Conservation (phyloP, 257 asterid genomes). For the Solanum paucissectum region DNA sequence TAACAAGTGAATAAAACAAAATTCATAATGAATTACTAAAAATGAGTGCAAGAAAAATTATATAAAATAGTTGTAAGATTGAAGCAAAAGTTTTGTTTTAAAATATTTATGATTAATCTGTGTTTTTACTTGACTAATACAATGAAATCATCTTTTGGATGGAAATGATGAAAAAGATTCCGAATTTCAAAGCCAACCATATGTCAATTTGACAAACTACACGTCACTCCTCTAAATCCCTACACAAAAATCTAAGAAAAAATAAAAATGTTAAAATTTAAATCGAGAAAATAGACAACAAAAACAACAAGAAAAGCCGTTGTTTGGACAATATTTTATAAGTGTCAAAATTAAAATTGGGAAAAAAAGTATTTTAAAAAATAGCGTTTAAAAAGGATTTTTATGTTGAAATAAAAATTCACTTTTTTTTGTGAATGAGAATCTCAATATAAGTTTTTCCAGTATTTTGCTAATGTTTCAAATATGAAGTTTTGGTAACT, state of each 20-base stretch:
- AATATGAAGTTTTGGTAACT: neutral
- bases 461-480: too few relatives aligned
- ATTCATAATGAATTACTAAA: neutral
- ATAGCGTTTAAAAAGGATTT: neutral
- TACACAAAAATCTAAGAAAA: neutral
- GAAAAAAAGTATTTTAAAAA: neutral
- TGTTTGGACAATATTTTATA: neutral
- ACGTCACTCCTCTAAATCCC: neutral
- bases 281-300: neutral
- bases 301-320: neutral
- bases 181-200: neutral
- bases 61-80: too few relatives aligned
- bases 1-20: neutral
- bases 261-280: neutral
- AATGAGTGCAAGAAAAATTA: neutral
- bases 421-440: neutral
- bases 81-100: neutral
- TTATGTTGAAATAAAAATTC: neutral
- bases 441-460: neutral
- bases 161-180: neutral
- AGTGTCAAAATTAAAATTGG: neutral
- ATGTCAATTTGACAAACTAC: neutral
- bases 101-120: neutral
- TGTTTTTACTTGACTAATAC: neutral
- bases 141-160: neutral